A percentile compares a stretch with the other conserved stretches of the same genome.
phyloP scores from a whole-genome alignment of 345 rosid species.

The Eucalyptus marginata region DNA sequence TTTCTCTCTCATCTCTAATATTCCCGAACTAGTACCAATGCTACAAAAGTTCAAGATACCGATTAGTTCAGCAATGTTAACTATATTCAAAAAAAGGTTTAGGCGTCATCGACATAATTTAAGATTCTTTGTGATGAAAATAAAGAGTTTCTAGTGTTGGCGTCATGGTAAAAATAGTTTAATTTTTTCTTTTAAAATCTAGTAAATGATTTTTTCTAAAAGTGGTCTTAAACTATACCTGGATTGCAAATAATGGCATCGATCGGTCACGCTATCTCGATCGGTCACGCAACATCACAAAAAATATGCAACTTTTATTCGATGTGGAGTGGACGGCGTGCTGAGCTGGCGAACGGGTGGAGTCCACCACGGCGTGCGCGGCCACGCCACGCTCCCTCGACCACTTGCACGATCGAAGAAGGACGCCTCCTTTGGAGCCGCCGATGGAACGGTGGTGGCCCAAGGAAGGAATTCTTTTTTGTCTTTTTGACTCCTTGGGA shows the following conservation, averaged over 20 bases:
- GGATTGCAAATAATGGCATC: background rate
- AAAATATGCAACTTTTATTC: background rate
- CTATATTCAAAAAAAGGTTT: too few species aligned
- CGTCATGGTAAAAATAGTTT: background rate
- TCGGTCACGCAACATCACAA: background rate
- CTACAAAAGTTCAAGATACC: fast-evolving
- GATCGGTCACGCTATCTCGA: background rate
- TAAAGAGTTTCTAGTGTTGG: fast-evolving
- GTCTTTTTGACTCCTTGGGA: background rate
- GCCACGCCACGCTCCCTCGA: background rate
- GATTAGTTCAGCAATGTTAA: too few species aligned
- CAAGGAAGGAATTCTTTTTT: background rate
- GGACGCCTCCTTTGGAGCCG: background rate
- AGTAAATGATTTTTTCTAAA: background rate
- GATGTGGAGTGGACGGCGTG: background rate
- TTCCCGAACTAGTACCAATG: fast-evolving
- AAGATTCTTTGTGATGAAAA: background rate
- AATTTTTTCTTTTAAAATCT: background rate
- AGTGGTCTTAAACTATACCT: background rate
- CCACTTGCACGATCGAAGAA: background rate
- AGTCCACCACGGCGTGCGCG: background rate
- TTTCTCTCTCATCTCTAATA: background rate
- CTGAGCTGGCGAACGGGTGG: background rate
- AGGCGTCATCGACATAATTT: background rate
- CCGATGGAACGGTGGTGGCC: background rate